Evolutionary conservation across 176 grass and related monocot genomes (phyloP), one percentile per base, ranked within the genome.

Genomic region (Musa acuminata): DNA sequence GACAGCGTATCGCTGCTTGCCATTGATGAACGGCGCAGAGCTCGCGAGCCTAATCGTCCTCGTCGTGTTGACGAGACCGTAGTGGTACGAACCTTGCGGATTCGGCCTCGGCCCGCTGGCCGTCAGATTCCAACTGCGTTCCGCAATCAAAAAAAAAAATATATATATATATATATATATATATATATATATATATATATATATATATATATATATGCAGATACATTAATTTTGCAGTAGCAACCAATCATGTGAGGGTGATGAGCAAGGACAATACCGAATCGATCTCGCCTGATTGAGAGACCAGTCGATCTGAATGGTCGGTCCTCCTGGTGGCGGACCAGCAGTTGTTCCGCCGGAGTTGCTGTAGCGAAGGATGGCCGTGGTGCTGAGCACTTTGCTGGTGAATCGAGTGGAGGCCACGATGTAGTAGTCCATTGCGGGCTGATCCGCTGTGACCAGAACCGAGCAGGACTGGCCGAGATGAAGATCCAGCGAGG

Each of bases 11-110:
- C 93, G 79, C 74, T 92, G 93, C 83, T 96, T 90, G 16, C 93
- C 87, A 51, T 89, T 84, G 74, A 96, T 83, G 71, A 55, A 29
- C 16, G 85, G 87, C 1, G 93, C 83, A 12, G 93, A 96, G 83
- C 86, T 96, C 49, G 87, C 89, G 13, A 96, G 85, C 78, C 87
- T 69, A 71, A 96, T 96, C 2, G 89, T 96, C 82, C 71, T 72
- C 50, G 76, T 72, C 8, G 83, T 80, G 2, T 75, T 72, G 29
- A 92, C 89, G 53, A 90, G 58, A 0, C 93, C 93, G 58, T 96
- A 96, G 89, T 96, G 93, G 78, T 96, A 96, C 9, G 93, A 96
- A 3, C 93, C 93, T 82, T 96, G 93, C 3, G 89, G 93, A 76
- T 96, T 96, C 0, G 89, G 93, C 72, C 93, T 72, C 8, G 93